Evolutionary conservation across 305 asterid species (phyloP).

Genomic region (Fraxinus ornus): DNA sequence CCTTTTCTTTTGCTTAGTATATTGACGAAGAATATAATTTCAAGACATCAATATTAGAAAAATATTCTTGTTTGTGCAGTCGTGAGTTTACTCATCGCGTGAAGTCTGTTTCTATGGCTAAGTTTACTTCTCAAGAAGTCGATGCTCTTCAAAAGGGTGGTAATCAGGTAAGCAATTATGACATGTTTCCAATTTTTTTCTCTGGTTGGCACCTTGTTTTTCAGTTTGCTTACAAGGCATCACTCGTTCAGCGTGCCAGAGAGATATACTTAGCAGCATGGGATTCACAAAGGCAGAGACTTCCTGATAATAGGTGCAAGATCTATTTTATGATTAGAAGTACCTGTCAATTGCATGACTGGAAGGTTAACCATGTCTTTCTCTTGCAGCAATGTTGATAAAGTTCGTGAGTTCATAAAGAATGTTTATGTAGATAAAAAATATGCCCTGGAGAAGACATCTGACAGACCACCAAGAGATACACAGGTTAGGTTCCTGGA

Average conservation of each 20-base stretch:
- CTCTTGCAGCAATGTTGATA: slow-evolving; percentile 71
- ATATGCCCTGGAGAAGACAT: slow-evolving; percentile 51
- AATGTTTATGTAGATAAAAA: slow-evolving; percentile 61
- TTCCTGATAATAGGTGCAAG: slow-evolving; percentile 72
- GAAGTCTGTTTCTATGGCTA: slow-evolving; percentile 95
- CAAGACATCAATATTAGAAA: slow-evolving; percentile 12
- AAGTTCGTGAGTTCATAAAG: slow-evolving; percentile 80
- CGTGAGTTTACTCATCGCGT: slow-evolving; percentile 99
- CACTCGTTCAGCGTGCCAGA: slow-evolving; percentile 75
- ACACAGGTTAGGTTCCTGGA: slow-evolving; percentile 54
- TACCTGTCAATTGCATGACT: not conserved
- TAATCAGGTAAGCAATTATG: slow-evolving; percentile 60
- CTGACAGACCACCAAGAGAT: slow-evolving; percentile 75
- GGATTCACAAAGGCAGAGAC: slow-evolving; percentile 65
- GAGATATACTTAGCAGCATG: slow-evolving; percentile 72
- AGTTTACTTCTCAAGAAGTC: slow-evolving; percentile 86
- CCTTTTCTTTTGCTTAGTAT: not conserved
- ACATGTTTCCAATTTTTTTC: slow-evolving; percentile 14
- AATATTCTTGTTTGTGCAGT: slow-evolving; percentile 40
- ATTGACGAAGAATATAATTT: not conserved
- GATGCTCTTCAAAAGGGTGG: slow-evolving; percentile 95
- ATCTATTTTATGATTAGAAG: slow-evolving; percentile 19
- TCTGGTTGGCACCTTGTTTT: slow-evolving; percentile 12
- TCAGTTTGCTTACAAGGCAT: slow-evolving; percentile 18
- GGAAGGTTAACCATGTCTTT: slow-evolving; percentile 7